Conservation (phyloP, 352 stramenopile genomes). For the Lagenidium giganteum region DNA sequence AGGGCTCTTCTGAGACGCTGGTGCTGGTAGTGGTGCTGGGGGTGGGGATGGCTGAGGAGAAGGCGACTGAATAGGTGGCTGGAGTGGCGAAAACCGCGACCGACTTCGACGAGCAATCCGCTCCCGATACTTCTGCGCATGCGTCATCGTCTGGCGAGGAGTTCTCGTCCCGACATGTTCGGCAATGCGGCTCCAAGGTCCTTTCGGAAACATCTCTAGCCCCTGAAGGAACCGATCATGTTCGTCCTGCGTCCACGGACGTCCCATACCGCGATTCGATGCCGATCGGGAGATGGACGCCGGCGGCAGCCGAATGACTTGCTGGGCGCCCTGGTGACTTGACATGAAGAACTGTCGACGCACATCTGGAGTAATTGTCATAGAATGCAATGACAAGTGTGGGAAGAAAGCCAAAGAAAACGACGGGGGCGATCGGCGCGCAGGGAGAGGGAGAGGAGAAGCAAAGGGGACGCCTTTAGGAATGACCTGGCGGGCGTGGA, state of each 20-base stretch:
- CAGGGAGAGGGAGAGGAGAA: too few relatives aligned
- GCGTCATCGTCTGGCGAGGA: slow-evolving; percentile 26
- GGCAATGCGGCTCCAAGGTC: slow-evolving; percentile 24
- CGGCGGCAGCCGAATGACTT: slow-evolving; percentile 6
- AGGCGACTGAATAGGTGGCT: too few relatives aligned
- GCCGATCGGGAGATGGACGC: neutral
- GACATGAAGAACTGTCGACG: slow-evolving; percentile 2
- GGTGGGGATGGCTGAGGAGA: too few relatives aligned
- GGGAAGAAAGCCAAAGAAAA: too few relatives aligned
- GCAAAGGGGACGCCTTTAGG: too few relatives aligned
- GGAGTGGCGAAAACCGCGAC: too few relatives aligned
- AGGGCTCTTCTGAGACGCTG: too few relatives aligned
- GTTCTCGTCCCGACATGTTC: slow-evolving; percentile 19
- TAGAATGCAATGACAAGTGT: too few relatives aligned
- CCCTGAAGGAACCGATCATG: slow-evolving; percentile 30
- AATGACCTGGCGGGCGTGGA: too few relatives aligned
- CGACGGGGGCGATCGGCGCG: neutral
- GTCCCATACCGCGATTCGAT: slow-evolving; percentile 7
- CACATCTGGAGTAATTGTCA: slow-evolving; percentile 4
- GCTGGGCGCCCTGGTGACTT: neutral
- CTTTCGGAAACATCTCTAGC: slow-evolving; percentile 23
- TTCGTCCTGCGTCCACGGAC: slow-evolving; percentile 28
- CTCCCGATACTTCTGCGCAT: slow-evolving; percentile 35
- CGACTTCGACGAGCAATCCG: too few relatives aligned
- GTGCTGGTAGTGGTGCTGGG: too few relatives aligned